Evolutionary conservation across 176 grass and related monocot species (phyloP).

Genomic region (Oryza longistaminata): DNA sequence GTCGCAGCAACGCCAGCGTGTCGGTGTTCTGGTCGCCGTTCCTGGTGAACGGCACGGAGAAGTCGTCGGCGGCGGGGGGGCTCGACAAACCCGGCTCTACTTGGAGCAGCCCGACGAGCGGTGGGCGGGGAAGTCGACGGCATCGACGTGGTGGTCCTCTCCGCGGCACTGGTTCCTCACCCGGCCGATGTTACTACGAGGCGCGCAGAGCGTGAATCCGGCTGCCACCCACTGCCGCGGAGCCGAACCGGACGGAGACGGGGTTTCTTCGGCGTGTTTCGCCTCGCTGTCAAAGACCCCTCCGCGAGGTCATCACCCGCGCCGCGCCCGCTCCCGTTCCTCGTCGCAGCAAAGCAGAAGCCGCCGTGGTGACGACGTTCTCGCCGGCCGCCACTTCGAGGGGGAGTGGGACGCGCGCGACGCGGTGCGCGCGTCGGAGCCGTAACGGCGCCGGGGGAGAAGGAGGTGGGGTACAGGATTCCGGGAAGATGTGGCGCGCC

Average conservation of each 20-base stretch:
- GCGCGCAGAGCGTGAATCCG: slow-evolving; percentile 46
- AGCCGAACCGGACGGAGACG: slow-evolving; percentile 65
- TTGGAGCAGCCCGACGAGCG: slow-evolving; percentile 63
- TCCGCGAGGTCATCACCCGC: slow-evolving; percentile 47
- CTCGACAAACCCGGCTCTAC: slow-evolving; percentile 61
- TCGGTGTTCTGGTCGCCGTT: slow-evolving; percentile 88
- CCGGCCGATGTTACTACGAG: slow-evolving; percentile 73
- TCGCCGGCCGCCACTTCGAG: slow-evolving; percentile 85
- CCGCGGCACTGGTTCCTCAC: slow-evolving; percentile 92
- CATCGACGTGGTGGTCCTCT: slow-evolving; percentile 68
- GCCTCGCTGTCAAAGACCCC: slow-evolving; percentile 61
- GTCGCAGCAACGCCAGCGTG: slow-evolving; percentile 57
- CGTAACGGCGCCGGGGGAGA: slow-evolving; percentile 59
- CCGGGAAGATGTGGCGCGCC: slow-evolving; percentile 55
- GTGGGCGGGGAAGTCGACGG: slow-evolving; percentile 56
- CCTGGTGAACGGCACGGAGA: slow-evolving; percentile 81
- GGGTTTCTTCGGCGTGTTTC: slow-evolving; percentile 80
- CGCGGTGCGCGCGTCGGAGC: slow-evolving; percentile 61
- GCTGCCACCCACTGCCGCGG: slow-evolving; percentile 89
- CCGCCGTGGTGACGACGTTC: slow-evolving; percentile 72
- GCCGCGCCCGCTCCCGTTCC: neutral
- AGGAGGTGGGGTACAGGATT: slow-evolving; percentile 57
- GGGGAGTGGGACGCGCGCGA: slow-evolving; percentile 73
- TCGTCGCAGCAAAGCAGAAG: slow-evolving; percentile 13
- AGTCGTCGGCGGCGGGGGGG: slow-evolving; percentile 14